Conservation (phyloP, 805 yeast genomes). For the Scheffersomyces stipitis region DNA sequence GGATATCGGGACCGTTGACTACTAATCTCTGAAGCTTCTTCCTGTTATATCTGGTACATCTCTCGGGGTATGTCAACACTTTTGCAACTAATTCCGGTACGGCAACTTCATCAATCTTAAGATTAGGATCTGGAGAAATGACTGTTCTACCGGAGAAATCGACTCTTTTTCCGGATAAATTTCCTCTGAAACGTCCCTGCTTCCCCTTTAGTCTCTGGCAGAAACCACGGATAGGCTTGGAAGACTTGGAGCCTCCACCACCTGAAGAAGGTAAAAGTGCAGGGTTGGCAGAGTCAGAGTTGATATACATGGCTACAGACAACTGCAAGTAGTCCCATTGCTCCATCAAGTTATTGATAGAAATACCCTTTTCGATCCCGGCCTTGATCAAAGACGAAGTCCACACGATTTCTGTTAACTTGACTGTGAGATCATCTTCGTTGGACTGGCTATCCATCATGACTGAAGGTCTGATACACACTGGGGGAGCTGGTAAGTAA, state of each 20-base stretch:
- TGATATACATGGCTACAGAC: conserved; percentile 95
- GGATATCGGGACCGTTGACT: conserved; percentile 79
- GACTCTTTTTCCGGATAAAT: conserved; percentile 96
- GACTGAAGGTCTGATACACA: conserved; percentile 97
- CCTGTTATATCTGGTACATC: conserved; percentile 83
- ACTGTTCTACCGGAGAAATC: conserved; percentile 98
- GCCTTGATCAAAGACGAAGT: conserved; percentile 92
- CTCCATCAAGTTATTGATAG: conserved; percentile 92
- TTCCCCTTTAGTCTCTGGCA: conserved; percentile 98
- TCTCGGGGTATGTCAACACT: conserved; percentile 93
- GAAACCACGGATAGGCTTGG: conserved; percentile 87
- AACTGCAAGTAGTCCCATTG: conserved; percentile 98
- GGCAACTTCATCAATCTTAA: conserved; percentile 94
- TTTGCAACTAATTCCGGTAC: conserved; percentile 97
- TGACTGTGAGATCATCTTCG: conserved; percentile 96
- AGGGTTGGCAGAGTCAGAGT: conserved; percentile 89
- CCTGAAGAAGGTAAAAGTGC: conserved; percentile 71
- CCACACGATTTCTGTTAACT: conserved; percentile 95
- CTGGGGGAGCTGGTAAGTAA: conserved; percentile 98
- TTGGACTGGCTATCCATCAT: conserved; percentile 89
- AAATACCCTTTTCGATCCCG: conserved; percentile 92
- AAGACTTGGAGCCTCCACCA: conserved; percentile 51
- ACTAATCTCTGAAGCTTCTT: conserved; percentile 73
- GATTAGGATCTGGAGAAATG: conserved; percentile 97
- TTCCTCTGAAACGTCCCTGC: conserved; percentile 98